Percentiles rank a stretch among this genome's conserved stretches.
phyloP scores from a whole-genome alignment of 306 rosid genomes.

The Rosa chinensis region DNA sequence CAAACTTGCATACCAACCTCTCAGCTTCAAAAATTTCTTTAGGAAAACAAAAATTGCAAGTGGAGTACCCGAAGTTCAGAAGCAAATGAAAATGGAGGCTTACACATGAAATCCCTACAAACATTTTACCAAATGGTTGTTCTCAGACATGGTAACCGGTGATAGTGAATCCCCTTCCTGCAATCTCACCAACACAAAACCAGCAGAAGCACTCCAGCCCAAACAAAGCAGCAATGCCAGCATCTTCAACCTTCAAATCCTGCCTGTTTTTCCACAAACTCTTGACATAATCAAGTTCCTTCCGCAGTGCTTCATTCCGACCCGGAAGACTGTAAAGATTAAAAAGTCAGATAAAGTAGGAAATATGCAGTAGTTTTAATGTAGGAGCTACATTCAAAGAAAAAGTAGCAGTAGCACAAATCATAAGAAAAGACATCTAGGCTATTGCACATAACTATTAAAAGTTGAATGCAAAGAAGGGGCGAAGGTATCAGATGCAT shows the following conservation, averaged over 20 bases:
- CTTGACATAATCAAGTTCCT: constrained; percentile 83
- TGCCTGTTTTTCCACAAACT: constrained; percentile 74
- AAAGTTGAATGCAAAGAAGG: background rate
- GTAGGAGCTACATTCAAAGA: background rate
- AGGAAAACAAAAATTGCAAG: constrained; percentile 45
- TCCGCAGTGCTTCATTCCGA: constrained; percentile 64
- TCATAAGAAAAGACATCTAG: background rate
- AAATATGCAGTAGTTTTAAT: background rate
- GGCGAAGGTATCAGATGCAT: background rate
- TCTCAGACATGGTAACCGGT: constrained; percentile 76
- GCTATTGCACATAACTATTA: background rate
- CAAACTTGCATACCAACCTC: constrained; percentile 46
- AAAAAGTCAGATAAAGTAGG: constrained; percentile 5
- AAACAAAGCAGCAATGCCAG: constrained; percentile 82
- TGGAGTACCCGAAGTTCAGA: constrained; percentile 42
- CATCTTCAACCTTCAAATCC: constrained; percentile 89
- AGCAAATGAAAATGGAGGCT: constrained; percentile 41
- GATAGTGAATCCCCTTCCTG: constrained; percentile 89
- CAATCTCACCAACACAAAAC: constrained; percentile 80
- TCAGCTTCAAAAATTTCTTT: constrained; percentile 42
- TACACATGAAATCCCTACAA: constrained; percentile 35
- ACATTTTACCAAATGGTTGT: constrained; percentile 25
- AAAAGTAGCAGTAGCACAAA: background rate
- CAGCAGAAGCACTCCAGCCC: constrained; percentile 88
- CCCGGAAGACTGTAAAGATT: constrained; percentile 66